These are phyloP conservation scores for Lathyrus aphaca DNA, from an alignment of 306 rosid genomes.

Conservation along the genomic window DNA sequence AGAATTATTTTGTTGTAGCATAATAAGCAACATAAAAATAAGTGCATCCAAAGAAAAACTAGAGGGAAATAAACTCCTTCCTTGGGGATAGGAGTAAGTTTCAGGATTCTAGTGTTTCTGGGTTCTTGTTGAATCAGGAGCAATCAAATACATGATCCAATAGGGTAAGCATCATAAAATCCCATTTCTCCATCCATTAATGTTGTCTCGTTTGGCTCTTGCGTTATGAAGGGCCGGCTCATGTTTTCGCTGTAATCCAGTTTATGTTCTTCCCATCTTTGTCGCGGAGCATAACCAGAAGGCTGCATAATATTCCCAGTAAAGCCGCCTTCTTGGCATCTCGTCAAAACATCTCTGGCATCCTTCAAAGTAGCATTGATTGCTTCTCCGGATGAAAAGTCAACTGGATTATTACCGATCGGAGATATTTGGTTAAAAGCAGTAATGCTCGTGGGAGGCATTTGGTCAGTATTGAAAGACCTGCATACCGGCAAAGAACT, in stretches of 20 bases:
- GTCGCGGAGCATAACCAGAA: slow-evolving; percentile 44
- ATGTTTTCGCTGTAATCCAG: slow-evolving; percentile 45
- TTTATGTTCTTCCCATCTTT: slow-evolving; percentile 59
- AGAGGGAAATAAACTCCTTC: slow-evolving; percentile 34
- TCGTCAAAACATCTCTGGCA: slow-evolving; percentile 42
- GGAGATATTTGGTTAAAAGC: slow-evolving; percentile 44
- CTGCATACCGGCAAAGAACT: slow-evolving; percentile 54
- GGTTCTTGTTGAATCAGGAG: slow-evolving; percentile 36
- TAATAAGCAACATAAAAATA: slow-evolving; percentile 1
- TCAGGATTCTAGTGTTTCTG: slow-evolving; percentile 21
- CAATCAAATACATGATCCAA: slow-evolving; percentile 70
- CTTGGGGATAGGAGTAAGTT: slow-evolving; percentile 28
- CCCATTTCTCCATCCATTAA: slow-evolving; percentile 64
- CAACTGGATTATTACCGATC: slow-evolving; percentile 44
- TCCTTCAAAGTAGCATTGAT: slow-evolving; percentile 49
- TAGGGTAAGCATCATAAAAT: slow-evolving; percentile 53
- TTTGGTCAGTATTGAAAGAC: slow-evolving; percentile 46
- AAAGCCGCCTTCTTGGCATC: slow-evolving; percentile 52
- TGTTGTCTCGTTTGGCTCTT: slow-evolving; percentile 65
- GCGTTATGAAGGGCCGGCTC: slow-evolving; percentile 48
- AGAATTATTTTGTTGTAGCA: slow-evolving; percentile 28
- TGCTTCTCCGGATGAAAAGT: slow-evolving; percentile 51
- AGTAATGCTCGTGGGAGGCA: slow-evolving; percentile 49
- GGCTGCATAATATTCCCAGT: slow-evolving; percentile 55
- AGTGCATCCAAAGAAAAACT: slow-evolving; percentile 42